Percentiles rank a stretch among this genome's conserved stretches.
Evolutionary conservation across 495 filamentous ascomycete genomes (phyloP).

Genomic region (Podospora bellae-mahoneyi): DNA sequence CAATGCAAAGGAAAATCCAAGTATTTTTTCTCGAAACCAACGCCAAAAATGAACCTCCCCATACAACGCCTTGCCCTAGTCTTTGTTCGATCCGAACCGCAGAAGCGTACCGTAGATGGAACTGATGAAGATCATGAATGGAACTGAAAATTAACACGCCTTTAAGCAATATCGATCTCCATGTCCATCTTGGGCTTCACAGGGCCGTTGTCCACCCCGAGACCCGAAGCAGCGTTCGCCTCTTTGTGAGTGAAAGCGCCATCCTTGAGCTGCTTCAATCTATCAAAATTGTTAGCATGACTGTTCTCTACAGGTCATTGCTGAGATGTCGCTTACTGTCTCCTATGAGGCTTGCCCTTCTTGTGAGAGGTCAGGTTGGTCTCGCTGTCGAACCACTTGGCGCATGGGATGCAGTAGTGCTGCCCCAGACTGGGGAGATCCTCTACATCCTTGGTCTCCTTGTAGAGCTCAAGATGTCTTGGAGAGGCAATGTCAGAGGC

Average conservation of each 20-base stretch:
- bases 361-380: slow-evolving; percentile 68
- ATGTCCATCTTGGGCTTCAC: slow-evolving; percentile 21
- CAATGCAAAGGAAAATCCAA: neutral
- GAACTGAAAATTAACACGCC: neutral
- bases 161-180: slow-evolving; percentile 30
- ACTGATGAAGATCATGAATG: neutral
- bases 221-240: slow-evolving; percentile 76
- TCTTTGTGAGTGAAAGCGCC: slow-evolving; percentile 83
- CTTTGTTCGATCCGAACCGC: neutral
- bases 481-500: slow-evolving; percentile 70
- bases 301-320: neutral
- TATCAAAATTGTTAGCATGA: slow-evolving; percentile 30
- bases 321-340: slow-evolving; percentile 56
- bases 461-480: slow-evolving; percentile 73
- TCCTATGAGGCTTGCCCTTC: slow-evolving; percentile 88
- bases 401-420: slow-evolving; percentile 88
- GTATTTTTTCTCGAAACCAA: neutral
- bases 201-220: slow-evolving; percentile 31
- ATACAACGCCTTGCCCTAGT: slow-evolving; percentile 1
- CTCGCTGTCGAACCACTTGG: slow-evolving; percentile 93
- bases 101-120: neutral
- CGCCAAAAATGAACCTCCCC: neutral
- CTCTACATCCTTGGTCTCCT: slow-evolving; percentile 73
- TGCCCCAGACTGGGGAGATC: slow-evolving; percentile 81
- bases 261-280: slow-evolving; percentile 70